These are phyloP conservation scores for Fragosphaeria purpurea DNA, from an alignment of 2,329 filamentous ascomycete species.

Conservation along the genomic window DNA sequence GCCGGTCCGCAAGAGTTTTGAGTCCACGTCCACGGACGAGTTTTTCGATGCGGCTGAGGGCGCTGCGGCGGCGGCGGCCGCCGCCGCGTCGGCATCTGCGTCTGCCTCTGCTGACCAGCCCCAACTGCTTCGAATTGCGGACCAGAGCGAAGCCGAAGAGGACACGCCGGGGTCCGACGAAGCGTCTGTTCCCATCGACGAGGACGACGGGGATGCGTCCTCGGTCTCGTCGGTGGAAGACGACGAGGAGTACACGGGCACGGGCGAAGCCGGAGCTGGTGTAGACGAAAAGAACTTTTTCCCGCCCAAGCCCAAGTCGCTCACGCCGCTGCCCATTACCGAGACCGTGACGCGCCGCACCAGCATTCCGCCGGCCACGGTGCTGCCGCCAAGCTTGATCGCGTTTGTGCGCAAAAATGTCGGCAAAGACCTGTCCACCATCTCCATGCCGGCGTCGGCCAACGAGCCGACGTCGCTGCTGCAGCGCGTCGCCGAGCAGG, in stretches of 20 bases:
- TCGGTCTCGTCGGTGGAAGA: constrained; percentile 51
- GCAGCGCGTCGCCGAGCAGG: constrained; percentile 78
- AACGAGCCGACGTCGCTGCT: constrained; percentile 87
- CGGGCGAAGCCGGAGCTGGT: constrained; percentile 19
- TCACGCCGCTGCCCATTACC: constrained; percentile 67
- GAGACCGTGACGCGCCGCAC: constrained; percentile 55
- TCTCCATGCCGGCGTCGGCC: constrained; percentile 93
- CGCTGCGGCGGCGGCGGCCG: constrained; percentile 20
- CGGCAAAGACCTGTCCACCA: constrained; percentile 91
- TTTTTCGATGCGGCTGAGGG: constrained; percentile 89
- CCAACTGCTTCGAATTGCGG: constrained; percentile 20
- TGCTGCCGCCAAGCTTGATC: constrained; percentile 80
- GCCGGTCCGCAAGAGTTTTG: constrained; percentile 55
- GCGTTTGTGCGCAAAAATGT: constrained; percentile 95
- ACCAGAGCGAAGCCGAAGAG: constrained; percentile 9
- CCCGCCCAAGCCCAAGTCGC: constrained; percentile 63
- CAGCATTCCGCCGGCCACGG: constrained; percentile 62
- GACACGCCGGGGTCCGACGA: constrained; percentile 32
- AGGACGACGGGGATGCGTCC: constrained; percentile 49
- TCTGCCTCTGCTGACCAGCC: constrained; percentile 13
- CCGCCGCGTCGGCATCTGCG: too few relatives aligned
- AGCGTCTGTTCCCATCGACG: constrained; percentile 31
- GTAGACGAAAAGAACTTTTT: constrained; percentile 52
- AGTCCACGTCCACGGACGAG: constrained; percentile 73
- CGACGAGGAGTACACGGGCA: constrained; percentile 37